Evolutionary conservation across 495 filamentous ascomycete species (phyloP).

Genomic region (Collariella sp.): DNA sequence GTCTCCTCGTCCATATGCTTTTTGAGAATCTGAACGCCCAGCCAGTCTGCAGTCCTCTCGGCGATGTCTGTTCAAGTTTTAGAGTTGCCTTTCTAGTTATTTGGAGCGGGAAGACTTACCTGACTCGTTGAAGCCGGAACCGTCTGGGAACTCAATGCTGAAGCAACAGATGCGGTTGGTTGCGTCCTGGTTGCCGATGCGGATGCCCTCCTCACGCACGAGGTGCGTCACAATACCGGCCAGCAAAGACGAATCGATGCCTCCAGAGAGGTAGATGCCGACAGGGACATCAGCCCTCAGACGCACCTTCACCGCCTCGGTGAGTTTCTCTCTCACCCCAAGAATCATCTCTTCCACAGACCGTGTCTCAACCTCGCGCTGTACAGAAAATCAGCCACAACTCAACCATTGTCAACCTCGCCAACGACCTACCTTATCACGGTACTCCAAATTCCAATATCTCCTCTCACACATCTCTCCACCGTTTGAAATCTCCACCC

Average conservation of each 20-base stretch:
- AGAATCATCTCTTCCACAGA: conserved; percentile 39
- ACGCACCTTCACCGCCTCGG: conserved; percentile 40
- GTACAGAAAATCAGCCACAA: neutral
- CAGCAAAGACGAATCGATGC: conserved; percentile 44
- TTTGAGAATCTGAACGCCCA: conserved; percentile 40
- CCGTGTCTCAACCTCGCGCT: conserved; percentile 23
- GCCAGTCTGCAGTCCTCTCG: conserved; percentile 40
- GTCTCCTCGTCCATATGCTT: conserved; percentile 38
- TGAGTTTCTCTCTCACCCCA: conserved; percentile 35
- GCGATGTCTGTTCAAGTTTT: conserved; percentile 32
- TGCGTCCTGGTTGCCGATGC: conserved; percentile 28
- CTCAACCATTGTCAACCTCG: neutral
- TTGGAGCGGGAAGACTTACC: conserved; percentile 20
- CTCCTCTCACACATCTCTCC: conserved; percentile 22
- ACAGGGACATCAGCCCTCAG: conserved; percentile 47
- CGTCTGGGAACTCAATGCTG: conserved; percentile 41
- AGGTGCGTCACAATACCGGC: conserved; percentile 46
- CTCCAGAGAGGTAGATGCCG: conserved; percentile 46
- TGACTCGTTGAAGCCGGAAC: conserved; percentile 40
- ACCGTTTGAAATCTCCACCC: conserved; percentile 22
- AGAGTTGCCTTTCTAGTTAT: neutral
- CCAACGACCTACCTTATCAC: conserved; percentile 33
- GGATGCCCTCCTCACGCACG: conserved; percentile 29
- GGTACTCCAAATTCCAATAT: conserved; percentile 45
- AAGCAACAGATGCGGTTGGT: conserved; percentile 34